Percentiles rank a stretch among this genome's conserved stretches.
Conservation (phyloP, 768 basidiomycete species). For the Myochromella boudieri region DNA sequence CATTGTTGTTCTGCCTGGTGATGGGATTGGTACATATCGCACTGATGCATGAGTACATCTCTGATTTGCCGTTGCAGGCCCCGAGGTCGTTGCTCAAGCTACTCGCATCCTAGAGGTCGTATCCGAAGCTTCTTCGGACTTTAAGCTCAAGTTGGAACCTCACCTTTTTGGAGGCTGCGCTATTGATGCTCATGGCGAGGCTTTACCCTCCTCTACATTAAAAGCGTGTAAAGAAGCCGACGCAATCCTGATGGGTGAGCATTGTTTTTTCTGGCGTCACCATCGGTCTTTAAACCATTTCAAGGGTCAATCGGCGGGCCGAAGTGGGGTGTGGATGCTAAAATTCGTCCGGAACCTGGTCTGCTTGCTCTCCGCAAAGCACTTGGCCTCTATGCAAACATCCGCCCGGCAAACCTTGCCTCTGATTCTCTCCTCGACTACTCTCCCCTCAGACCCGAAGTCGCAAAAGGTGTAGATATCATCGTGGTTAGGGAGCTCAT, state of each 20-base stretch:
- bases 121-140: conserved; percentile 56
- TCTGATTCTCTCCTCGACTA: conserved; percentile 85
- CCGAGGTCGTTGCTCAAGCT: conserved; percentile 87
- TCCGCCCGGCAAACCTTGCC: conserved; percentile 94
- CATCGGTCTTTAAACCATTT: neutral
- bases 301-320: conserved; percentile 97
- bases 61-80: conserved; percentile 47
- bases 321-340: conserved; percentile 91
- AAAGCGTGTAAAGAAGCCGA: conserved; percentile 91
- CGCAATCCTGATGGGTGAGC: conserved; percentile 90
- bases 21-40: conserved; percentile 79
- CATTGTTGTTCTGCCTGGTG: conserved; percentile 89
- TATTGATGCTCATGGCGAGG: conserved; percentile 85
- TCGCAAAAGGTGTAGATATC: conserved; percentile 84
- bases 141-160: conserved; percentile 71
- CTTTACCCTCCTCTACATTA: conserved; percentile 82
- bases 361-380: conserved; percentile 86
- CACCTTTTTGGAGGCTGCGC: conserved; percentile 91
- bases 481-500: conserved; percentile 96
- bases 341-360: conserved; percentile 91
- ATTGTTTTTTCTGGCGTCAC: neutral
- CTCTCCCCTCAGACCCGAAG: conserved; percentile 85
- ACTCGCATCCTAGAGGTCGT: conserved; percentile 78
- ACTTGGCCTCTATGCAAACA: conserved; percentile 96
- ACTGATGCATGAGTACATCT: conserved; percentile 11